These are phyloP conservation scores for Cornus suecica DNA, from an alignment of 148 eudicot species.

Conservation along the genomic window DNA sequence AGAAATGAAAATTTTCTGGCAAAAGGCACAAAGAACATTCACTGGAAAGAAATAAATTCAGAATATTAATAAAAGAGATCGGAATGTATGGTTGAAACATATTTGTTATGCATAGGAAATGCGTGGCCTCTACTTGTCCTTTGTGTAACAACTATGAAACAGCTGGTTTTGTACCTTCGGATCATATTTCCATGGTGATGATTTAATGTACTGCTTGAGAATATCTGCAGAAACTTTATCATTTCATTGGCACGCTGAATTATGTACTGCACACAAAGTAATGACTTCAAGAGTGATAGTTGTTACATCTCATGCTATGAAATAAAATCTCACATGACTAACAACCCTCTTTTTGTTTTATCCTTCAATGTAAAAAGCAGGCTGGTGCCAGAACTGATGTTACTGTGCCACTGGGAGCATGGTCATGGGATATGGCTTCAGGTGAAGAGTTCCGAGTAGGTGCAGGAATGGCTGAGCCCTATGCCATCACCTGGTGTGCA, in stretches of 20 bases:
- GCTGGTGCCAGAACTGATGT: slow-evolving; percentile 54
- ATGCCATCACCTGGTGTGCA: slow-evolving; percentile 81
- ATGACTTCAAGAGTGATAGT: not conserved
- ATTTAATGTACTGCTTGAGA: slow-evolving; percentile 5
- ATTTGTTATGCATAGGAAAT: not conserved
- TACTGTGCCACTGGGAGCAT: slow-evolving; percentile 77
- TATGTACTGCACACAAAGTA: not conserved
- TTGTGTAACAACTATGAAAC: slow-evolving; percentile 17
- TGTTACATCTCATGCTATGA: not conserved
- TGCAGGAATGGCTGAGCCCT: slow-evolving; percentile 89
- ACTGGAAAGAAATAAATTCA: not conserved
- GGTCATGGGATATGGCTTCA: slow-evolving; percentile 87
- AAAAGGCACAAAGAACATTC: not conserved
- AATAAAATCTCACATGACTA: not conserved
- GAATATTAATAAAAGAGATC: not conserved
- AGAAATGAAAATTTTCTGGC: not conserved
- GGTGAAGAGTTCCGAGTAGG: slow-evolving; percentile 94
- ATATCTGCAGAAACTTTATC: slow-evolving; percentile 17
- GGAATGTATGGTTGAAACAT: not conserved
- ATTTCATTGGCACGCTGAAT: slow-evolving; percentile 6
- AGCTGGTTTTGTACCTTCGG: slow-evolving; percentile 22
- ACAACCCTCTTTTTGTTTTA: not conserved
- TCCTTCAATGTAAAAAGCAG: slow-evolving; percentile 26
- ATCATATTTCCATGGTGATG: slow-evolving; percentile 7
- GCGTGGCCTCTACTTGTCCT: slow-evolving; percentile 1